Evolutionary conservation across 2,329 filamentous ascomycete genomes (phyloP).

Genomic region (Aspergillus bombycis): DNA sequence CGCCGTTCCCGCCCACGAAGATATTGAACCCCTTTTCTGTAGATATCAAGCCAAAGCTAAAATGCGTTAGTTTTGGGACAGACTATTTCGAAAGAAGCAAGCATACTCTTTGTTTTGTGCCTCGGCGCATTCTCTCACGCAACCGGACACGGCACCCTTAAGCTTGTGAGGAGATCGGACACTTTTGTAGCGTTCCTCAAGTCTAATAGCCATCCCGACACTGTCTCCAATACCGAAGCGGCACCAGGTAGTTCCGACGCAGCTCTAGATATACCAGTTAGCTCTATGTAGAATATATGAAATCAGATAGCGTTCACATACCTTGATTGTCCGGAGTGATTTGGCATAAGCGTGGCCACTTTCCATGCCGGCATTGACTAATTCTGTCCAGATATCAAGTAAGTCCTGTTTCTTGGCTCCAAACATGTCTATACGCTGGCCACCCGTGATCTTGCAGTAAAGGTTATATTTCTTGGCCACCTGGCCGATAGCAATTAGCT

Average conservation of each 20-base stretch:
- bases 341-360: conserved; percentile 91
- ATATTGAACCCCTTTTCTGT: conserved; percentile 94
- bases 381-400: conserved; percentile 75
- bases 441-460: conserved; percentile 91
- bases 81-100: rapidly evolving
- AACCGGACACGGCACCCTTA: conserved; percentile 87
- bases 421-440: conserved; percentile 91
- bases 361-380: conserved; percentile 85
- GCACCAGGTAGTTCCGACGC: conserved; percentile 90
- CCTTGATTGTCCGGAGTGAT: conserved; percentile 81
- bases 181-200: conserved; percentile 91
- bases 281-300: neutral
- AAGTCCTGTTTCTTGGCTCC: conserved; percentile 87
- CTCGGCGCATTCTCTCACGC: conserved; percentile 90
- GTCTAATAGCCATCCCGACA: conserved; percentile 83
- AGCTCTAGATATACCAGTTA: conserved; percentile 57
- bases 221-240: conserved; percentile 86
- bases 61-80: conserved; percentile 14
- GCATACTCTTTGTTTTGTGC: conserved; percentile 86
- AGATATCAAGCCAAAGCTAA: conserved; percentile 82
- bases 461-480: conserved; percentile 82
- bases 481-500: conserved; percentile 78
- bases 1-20: conserved; percentile 87
- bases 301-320: conserved; percentile 8
- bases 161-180: conserved; percentile 88